These are phyloP conservation scores for Circinella umbellata DNA, from an alignment of 371 early-diverging fungal species.

Conservation along the genomic window DNA sequence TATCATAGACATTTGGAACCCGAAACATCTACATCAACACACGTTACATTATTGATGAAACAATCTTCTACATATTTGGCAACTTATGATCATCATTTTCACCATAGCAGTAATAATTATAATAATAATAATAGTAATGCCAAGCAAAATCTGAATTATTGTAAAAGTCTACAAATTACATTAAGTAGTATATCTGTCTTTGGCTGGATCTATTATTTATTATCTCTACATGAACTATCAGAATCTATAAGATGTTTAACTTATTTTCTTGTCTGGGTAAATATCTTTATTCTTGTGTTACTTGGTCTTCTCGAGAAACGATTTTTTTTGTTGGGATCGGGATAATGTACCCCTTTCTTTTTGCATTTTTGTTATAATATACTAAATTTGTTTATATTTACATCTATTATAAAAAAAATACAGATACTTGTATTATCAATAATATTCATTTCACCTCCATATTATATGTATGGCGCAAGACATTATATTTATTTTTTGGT, in stretches of 20 bases:
- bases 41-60: background rate
- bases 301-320: background rate
- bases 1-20: background rate
- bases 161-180: background rate
- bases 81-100: no score
- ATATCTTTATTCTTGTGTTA: background rate
- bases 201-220: constrained; percentile 7
- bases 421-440: constrained; percentile 6
- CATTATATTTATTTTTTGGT: constrained; percentile 18
- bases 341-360: background rate
- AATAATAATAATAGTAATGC: background rate
- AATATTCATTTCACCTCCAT: constrained; percentile 9
- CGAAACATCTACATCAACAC: background rate
- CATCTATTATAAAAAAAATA: background rate
- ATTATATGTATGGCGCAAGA: constrained; percentile 10
- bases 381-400: background rate
- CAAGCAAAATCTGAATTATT: background rate
- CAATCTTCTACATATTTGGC: background rate
- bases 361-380: background rate
- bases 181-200: background rate
- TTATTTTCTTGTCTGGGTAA: constrained; percentile 12
- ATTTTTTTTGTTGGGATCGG: background rate
- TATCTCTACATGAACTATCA: background rate
- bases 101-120: background rate
- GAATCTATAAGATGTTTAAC: background rate